A percentile compares a stretch with the other conserved stretches of the same genome.
Conservation (phyloP, 345 rosid genomes). For the Eucalyptus dawsonii region DNA sequence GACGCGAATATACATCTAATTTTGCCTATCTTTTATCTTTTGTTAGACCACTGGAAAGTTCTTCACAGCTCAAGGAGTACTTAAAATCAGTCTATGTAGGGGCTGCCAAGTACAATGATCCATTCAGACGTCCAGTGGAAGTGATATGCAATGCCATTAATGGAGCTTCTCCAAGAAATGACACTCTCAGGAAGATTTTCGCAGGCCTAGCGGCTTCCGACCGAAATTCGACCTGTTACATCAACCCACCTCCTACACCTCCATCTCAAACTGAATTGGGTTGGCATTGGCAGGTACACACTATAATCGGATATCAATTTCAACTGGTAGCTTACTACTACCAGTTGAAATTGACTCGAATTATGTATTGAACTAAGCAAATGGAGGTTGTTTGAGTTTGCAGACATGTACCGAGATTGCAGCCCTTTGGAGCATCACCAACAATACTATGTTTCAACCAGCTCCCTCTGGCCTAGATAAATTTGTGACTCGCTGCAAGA, state of each 20-base stretch:
- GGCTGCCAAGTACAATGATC: not conserved
- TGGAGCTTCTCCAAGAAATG: not conserved
- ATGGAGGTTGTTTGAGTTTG: too few relatives aligned
- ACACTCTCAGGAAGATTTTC: not conserved
- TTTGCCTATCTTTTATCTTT: too few relatives aligned
- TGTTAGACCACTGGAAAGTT: not conserved
- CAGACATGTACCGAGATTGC: too few relatives aligned
- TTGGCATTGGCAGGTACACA: not conserved
- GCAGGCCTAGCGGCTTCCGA: not conserved
- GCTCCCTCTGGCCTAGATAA: too few relatives aligned
- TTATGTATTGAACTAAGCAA: too few relatives aligned
- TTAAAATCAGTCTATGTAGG: not conserved
- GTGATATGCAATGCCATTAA: not conserved
- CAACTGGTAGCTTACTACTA: not conserved
- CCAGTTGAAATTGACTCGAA: too few relatives aligned
- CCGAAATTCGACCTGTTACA: not conserved
- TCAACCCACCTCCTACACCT: not conserved
- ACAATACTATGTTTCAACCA: too few relatives aligned
- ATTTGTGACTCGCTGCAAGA: too few relatives aligned
- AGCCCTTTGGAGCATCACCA: too few relatives aligned
- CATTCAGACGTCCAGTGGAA: not conserved
- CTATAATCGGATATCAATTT: not conserved
- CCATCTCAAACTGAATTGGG: not conserved
- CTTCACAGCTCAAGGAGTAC: not conserved
- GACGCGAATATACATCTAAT: too few relatives aligned